Evolutionary conservation across 257 asterid genomes (phyloP), one percentile per base, ranked within the genome.

Genomic region (Haberlea rhodopensis): DNA sequence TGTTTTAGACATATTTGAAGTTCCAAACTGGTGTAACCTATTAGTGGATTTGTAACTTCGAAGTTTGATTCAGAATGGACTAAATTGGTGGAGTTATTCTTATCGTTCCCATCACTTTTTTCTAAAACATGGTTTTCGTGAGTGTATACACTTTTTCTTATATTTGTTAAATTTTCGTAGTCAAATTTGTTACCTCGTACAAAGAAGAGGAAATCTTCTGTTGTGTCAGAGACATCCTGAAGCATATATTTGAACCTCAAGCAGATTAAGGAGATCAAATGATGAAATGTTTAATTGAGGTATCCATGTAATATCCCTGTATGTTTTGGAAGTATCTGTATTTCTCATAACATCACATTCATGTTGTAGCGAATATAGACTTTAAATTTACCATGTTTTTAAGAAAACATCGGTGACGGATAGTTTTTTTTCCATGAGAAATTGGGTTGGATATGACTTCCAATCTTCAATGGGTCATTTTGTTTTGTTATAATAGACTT

Each of bases 151-250:
- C 53, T n/a, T 8, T 8, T 31, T 6, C 43, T 67, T 7, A 57
- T 70, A 3, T 43, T 29, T 28, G 5, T 37, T 62, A 53, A 49
- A n/a, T 24, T 31, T 9, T 49, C 57, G 74, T 20, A 78, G 75
- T 73, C 61, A 70, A 73, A 59, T 79, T 79, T 73, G 76, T 63
- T 46, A 76, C 79, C n/a, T 65, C 62, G 22, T 77, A 80, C 79
- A 76, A 66, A 59, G 84, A 81, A 70, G 80, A 71, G 71, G 79
- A 81, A 40, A 54, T 76, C 53, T 32, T 81, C 58, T 55, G 57
- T 49, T 62, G 58, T 40, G 84, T 73, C 26, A 71, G 66, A 65
- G 55, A 40, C 45, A 78, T 81, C 59, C 45, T 79, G 24, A 64
- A 66, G 57, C 82, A 81, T 60, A 67, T 71, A 65, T 73, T 81